phyloP scores from a whole-genome alignment of 75 land plant species.

The Sequoia sempervirens region DNA sequence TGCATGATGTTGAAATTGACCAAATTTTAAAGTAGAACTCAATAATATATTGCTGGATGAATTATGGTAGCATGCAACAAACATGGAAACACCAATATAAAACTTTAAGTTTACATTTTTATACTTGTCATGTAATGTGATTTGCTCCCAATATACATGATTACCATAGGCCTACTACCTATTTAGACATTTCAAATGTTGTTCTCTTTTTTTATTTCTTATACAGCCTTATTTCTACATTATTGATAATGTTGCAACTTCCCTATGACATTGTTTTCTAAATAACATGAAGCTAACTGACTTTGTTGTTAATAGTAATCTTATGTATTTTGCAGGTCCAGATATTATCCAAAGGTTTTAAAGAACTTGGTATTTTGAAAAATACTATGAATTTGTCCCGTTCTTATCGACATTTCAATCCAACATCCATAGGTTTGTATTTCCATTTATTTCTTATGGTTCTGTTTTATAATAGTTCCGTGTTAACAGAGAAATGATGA shows the following conservation, averaged over 20 bases:
- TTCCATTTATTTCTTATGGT: neutral
- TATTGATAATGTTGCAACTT: neutral
- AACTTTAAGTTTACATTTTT: too few relatives aligned
- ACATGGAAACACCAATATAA: too few relatives aligned
- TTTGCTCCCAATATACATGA: too few relatives aligned
- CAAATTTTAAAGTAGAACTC: too few relatives aligned
- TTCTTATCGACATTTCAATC: constrained; percentile 51
- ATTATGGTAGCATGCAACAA: too few relatives aligned
- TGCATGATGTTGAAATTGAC: too few relatives aligned
- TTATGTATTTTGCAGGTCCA: constrained; percentile 34
- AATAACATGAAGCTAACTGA: too few relatives aligned
- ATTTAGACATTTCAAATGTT: neutral
- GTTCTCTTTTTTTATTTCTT: neutral
- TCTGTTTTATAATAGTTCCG: neutral
- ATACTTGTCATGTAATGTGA: too few relatives aligned
- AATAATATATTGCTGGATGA: too few relatives aligned
- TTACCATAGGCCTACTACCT: neutral
- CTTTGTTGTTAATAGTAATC: neutral
- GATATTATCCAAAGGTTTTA: constrained; percentile 53
- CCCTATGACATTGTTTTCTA: neutral
- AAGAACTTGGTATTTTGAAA: constrained; percentile 56
- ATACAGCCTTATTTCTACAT: neutral
- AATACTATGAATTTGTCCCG: neutral
- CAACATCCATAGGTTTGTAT: constrained; percentile 62
- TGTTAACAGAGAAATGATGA: neutral